These are phyloP conservation scores for Glycine tomentella DNA, from an alignment of 306 rosid genomes.

Conservation along the genomic window DNA sequence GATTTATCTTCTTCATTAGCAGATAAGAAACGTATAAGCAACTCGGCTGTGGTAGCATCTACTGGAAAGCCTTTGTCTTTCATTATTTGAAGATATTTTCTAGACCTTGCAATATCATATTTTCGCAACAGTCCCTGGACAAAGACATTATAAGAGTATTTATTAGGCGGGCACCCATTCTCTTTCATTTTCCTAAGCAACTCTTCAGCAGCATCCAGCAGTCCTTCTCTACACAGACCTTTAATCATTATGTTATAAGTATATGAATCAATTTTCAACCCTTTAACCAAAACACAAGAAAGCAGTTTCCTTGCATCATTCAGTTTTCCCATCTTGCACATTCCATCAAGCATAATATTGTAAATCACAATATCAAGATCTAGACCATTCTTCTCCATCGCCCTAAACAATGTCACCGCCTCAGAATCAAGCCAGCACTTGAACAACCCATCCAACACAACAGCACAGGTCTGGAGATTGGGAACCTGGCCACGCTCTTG, in stretches of 20 bases:
- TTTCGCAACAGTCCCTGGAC: slow-evolving; percentile 49
- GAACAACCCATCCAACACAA: slow-evolving; percentile 43
- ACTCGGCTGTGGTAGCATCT: slow-evolving; percentile 43
- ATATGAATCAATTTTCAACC: slow-evolving; percentile 41
- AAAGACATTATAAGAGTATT: slow-evolving; percentile 43
- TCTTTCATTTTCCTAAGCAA: slow-evolving; percentile 49
- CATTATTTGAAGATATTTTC: slow-evolving; percentile 43
- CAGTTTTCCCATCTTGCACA: slow-evolving; percentile 44
- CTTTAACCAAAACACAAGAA: slow-evolving; percentile 32
- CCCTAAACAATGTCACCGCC: slow-evolving; percentile 44
- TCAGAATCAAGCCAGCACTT: slow-evolving; percentile 44
- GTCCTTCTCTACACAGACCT: slow-evolving; percentile 49
- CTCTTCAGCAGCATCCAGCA: slow-evolving; percentile 46
- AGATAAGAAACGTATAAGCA: slow-evolving; percentile 24
- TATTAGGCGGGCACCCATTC: slow-evolving; percentile 39
- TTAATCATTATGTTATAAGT: slow-evolving; percentile 50
- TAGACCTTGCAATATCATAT: slow-evolving; percentile 39
- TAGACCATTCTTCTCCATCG: slow-evolving; percentile 34
- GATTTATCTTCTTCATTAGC: slow-evolving; percentile 28
- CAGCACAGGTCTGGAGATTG: slow-evolving; percentile 46
- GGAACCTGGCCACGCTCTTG: slow-evolving; percentile 36
- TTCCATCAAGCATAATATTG: slow-evolving; percentile 48
- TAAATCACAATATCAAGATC: slow-evolving; percentile 47
- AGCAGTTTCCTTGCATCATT: slow-evolving; percentile 45
- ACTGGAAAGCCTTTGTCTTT: slow-evolving; percentile 29